Evolutionary conservation across 345 rosid species (phyloP), one percentile per base, ranked within the genome.

Genomic region (Citrus medica): DNA sequence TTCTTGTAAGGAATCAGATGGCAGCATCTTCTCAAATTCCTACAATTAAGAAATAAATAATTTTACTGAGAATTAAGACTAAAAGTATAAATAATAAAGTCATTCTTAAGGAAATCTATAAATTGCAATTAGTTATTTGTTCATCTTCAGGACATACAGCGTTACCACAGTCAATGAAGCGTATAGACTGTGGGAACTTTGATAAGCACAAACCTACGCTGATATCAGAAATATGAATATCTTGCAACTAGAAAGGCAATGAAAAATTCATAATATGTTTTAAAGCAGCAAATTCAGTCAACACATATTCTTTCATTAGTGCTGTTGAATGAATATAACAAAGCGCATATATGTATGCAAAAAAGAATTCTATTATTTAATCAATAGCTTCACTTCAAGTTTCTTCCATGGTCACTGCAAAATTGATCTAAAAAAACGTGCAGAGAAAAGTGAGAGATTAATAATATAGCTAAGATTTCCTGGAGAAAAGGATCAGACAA

Each of bases 21-120:
- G 79, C 25, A 85, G 71, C 67, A 12, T 64, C 81, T 67, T 69
- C 71, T 83, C 92, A 73, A 89, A 86, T 78, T 90, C 89, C 91
- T 90, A 76, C 76, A 81, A 66, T 32, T 24, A 76, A 67, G 73
- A 51, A 46, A 33, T 30, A 51, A 65, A 63, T 27, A 72, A 73
- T 27, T 42, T 9, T 14, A 37, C 2, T 42, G 12, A 24, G 9
- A 4, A 25, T 37, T 58, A 12, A 14, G 30, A 38, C 58, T 3
- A 40, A 5, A 75, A 63, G 37, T 10, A 42, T 22, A 19, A 28
- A 35, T 5, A 35, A 35, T 35, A 35, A 28, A 67, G 14, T 37
- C 9, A 3, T n/a, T 62, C 56, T 74, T 25, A 62, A 37, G 40
- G 35, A 42, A 60, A 61, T 40, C 63, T 61, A 60, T 40, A 1